Conservation (phyloP, 495 filamentous ascomycete genomes). For the Neurospora sp. region DNA sequence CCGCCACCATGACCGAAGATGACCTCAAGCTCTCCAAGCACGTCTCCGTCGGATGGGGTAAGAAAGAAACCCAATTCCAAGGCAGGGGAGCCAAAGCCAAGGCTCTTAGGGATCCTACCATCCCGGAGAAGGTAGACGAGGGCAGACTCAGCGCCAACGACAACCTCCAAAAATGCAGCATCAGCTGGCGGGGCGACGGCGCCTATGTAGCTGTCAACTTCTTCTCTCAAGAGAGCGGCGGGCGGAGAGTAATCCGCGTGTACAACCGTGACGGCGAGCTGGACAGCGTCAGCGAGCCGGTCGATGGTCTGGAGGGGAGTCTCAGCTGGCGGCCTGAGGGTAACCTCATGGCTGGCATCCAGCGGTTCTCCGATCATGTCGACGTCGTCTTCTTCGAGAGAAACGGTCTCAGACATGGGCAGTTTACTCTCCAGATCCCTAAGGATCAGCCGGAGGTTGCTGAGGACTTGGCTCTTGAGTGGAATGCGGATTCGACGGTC, state of each 20-base stretch:
- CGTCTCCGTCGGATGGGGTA: conserved; percentile 97
- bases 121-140: conserved; percentile 86
- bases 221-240: conserved; percentile 42
- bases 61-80: conserved; percentile 95
- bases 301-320: conserved; percentile 76
- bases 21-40: conserved; percentile 86
- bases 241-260: conserved; percentile 70
- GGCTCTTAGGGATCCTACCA: conserved; percentile 81
- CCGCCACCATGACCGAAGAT: conserved; percentile 56
- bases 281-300: conserved; percentile 87
- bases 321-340: conserved; percentile 88
- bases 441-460: conserved; percentile 43
- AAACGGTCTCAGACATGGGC: conserved; percentile 88
- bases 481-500: conserved; percentile 88
- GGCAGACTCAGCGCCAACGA: conserved; percentile 66
- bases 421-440: conserved; percentile 67
- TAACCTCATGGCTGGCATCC: conserved; percentile 78
- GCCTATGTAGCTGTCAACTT: conserved; percentile 81
- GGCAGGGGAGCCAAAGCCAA: conserved; percentile 87
- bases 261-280: conserved; percentile 83
- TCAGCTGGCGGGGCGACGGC: conserved; percentile 93
- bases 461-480: conserved; percentile 55
- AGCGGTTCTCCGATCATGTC: conserved; percentile 52
- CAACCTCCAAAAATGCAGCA: conserved; percentile 49
- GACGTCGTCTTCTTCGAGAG: conserved; percentile 94